Evolutionary conservation across 2,329 filamentous ascomycete species (phyloP).

Genomic region (Graphilbum fragrans): DNA sequence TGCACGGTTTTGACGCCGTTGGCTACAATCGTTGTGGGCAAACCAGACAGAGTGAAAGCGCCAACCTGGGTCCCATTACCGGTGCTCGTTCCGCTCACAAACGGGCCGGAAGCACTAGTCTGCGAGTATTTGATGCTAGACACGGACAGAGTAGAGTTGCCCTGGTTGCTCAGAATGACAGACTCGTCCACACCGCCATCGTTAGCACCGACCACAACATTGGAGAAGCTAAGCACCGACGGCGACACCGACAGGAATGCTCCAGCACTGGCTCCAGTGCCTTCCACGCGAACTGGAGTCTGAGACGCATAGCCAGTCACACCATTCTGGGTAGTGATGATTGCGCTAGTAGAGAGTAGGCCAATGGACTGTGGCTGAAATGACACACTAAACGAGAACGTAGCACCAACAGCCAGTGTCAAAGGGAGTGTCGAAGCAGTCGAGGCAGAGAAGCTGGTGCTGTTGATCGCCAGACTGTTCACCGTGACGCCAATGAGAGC

Average conservation of each 20-base stretch:
- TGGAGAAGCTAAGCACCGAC: conserved; percentile 33
- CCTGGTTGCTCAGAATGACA: conserved; percentile 35
- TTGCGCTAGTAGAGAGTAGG: conserved; percentile 31
- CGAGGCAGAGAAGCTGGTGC: conserved; percentile 24
- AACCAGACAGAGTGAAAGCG: conserved; percentile 32
- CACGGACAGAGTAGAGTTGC: conserved; percentile 32
- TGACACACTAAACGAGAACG: conserved; percentile 28
- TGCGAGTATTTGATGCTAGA: conserved; percentile 29
- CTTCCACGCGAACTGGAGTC: conserved; percentile 33
- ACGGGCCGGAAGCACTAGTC: conserved; percentile 31
- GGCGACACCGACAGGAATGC: conserved; percentile 36
- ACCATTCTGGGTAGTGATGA: conserved; percentile 34
- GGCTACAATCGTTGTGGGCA: conserved; percentile 31
- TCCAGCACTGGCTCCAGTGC: conserved; percentile 31
- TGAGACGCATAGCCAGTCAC: conserved; percentile 31
- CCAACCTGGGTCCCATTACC: conserved; percentile 25
- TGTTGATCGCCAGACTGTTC: conserved; percentile 22
- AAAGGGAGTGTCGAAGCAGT: conserved; percentile 17
- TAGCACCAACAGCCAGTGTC: conserved; percentile 21
- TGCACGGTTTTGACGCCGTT: conserved; percentile 25
- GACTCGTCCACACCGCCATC: conserved; percentile 26
- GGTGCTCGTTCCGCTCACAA: conserved; percentile 19
- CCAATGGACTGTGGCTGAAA: conserved; percentile 36
- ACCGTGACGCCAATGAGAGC: conserved; percentile 32
- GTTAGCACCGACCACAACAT: conserved; percentile 31